These are phyloP conservation scores for Fusarium poae DNA, from an alignment of 2,329 filamentous ascomycete species.

Conservation along the genomic window DNA sequence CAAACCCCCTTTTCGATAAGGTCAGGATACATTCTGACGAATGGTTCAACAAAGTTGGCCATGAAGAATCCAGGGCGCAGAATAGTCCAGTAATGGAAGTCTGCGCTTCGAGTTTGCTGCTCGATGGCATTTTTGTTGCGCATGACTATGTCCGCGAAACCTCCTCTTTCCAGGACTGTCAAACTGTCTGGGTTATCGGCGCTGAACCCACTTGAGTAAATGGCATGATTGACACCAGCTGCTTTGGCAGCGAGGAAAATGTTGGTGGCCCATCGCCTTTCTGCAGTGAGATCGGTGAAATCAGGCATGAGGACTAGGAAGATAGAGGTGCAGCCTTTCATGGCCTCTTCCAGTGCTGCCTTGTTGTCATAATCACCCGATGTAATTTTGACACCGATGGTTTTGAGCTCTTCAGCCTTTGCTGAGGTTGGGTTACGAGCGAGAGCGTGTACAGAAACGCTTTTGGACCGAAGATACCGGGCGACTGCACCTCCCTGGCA, in stretches of 20 bases:
- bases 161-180: constrained; percentile 45
- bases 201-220: constrained; percentile 55
- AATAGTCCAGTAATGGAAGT: constrained; percentile 62
- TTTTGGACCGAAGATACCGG: constrained; percentile 51
- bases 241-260: constrained; percentile 56
- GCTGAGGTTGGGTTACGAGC: constrained; percentile 51
- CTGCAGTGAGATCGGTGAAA: constrained; percentile 50
- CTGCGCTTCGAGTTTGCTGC: constrained; percentile 51
- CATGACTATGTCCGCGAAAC: constrained; percentile 50
- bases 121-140: constrained; percentile 60
- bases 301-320: constrained; percentile 54
- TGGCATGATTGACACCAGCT: constrained; percentile 54
- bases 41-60: constrained; percentile 62
- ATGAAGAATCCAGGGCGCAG: constrained; percentile 66
- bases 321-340: constrained; percentile 50
- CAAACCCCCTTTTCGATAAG: constrained; percentile 56
- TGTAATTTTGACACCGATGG: constrained; percentile 52
- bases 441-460: constrained; percentile 53
- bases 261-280: constrained; percentile 49
- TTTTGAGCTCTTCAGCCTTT: constrained; percentile 48
- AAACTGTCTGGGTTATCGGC: constrained; percentile 50
- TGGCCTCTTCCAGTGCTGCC: constrained; percentile 47
- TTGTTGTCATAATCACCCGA: constrained; percentile 53
- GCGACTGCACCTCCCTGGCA: constrained; percentile 56
- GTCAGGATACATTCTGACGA: constrained; percentile 56